Base-by-base conservation (phyloP, 108 stramenopile genomes). In the Craspedostauros australis region DNA sequence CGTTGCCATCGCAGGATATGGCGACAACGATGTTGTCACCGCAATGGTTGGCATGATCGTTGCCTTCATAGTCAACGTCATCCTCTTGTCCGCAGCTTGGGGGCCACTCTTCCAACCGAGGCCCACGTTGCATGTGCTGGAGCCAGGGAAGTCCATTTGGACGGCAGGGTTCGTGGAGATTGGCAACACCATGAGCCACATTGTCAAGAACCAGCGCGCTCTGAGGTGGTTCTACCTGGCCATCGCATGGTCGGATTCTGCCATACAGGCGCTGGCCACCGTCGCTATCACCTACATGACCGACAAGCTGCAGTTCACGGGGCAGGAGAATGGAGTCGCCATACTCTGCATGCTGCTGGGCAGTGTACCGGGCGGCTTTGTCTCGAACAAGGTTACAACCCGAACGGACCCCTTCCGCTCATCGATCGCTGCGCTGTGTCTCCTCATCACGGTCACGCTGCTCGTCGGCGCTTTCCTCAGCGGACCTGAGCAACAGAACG, bases 201-300 rank as follows among this genome's bases (percentile, higher is more conserved):
- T 81, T 37, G 21, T 18, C 34, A 40, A 27, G 20, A 60, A 67
- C 26, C 72, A 64, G 37, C 54, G 45, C 2, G 50, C 56, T 11
- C 63, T 84, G 31, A 66, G 56, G 47, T 76, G 73, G 76, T 73
- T 77, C 50, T 77, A 73, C 25, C 22, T 73, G 14, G 57, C 66
- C 30, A 46, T 77, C 28, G 45, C 70, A 11, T 64, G 77, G 39
- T 39, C 51, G 20, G 78, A 84, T 24, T 72, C 77, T 14, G 78
- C 49, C 12, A 28, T 64, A 8, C 55, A 74, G 22, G 57, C 78
- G 24, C 41, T 84, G 34, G 59, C 70, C 2, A 72, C 68, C 6
- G 64, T 73, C 34, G 57, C 70, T 12, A 59, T 78, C 18, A 82
- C 76, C 16, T 83, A 74, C 46, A 34, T 68, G 41, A 58, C 66